Evolutionary conservation across 1,139 yeast species (phyloP).

Genomic region (Magnusiomyces starmeri): DNA sequence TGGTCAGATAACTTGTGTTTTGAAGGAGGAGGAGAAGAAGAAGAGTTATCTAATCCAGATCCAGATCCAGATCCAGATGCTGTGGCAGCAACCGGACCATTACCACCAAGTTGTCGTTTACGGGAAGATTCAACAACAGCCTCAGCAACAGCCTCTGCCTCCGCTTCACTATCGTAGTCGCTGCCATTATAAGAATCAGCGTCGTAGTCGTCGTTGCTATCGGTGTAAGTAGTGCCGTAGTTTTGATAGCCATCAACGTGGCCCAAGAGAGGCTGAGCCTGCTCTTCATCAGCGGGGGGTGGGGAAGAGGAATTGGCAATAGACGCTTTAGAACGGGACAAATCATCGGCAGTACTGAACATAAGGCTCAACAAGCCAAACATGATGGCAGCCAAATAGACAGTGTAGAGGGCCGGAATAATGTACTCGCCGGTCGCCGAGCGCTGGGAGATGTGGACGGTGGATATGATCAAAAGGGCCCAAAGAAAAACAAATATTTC

Average conservation of each 20-base stretch:
- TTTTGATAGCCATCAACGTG: background rate
- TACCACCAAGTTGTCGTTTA: background rate
- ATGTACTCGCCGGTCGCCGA: slow-evolving; percentile 56
- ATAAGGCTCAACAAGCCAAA: slow-evolving; percentile 46
- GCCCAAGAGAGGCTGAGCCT: slow-evolving; percentile 7
- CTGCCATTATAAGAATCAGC: background rate
- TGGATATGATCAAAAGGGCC: slow-evolving; percentile 45
- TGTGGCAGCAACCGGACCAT: background rate
- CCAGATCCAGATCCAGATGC: background rate
- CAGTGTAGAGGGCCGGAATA: slow-evolving; percentile 43
- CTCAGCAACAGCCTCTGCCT: slow-evolving; percentile 1
- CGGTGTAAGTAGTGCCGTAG: background rate
- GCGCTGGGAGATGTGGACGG: slow-evolving; percentile 41
- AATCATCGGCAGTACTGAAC: slow-evolving; percentile 23
- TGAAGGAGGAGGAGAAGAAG: background rate
- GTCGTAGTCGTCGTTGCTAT: background rate
- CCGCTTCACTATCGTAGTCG: slow-evolving; percentile 4
- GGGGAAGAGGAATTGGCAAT: background rate
- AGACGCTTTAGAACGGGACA: background rate
- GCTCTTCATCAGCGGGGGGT: slow-evolving; percentile 10
- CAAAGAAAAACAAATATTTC: slow-evolving; percentile 53
- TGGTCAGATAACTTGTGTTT: slow-evolving; percentile 12
- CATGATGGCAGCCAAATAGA: slow-evolving; percentile 46
- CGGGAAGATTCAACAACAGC: background rate
- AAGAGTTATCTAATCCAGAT: background rate